Evolutionary conservation across 306 rosid genomes (phyloP).

Genomic region (Lathyrus aphaca): DNA sequence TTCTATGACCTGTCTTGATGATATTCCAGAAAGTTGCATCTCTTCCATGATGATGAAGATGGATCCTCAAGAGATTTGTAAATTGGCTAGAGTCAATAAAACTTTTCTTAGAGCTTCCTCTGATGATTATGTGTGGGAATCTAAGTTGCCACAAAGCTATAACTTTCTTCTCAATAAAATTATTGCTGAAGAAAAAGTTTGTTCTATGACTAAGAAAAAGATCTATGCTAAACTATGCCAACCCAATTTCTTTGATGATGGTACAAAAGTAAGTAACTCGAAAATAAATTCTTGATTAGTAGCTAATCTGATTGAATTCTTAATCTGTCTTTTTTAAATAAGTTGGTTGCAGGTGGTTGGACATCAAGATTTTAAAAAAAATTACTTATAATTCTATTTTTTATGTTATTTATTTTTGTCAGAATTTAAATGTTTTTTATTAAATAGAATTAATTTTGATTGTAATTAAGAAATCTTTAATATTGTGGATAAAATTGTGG

Average conservation of each 20-base stretch:
- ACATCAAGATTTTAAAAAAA: no score
- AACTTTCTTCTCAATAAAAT: conserved; percentile 49
- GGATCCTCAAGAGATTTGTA: conserved; percentile 78
- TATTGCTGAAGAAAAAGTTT: conserved; percentile 27
- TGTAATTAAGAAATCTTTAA: not conserved
- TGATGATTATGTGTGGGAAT: conserved; percentile 74
- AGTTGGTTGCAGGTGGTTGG: no score
- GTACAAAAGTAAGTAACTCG: conserved; percentile 62
- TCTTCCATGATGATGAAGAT: conserved; percentile 55
- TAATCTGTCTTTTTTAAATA: no score
- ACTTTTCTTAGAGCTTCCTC: conserved; percentile 68
- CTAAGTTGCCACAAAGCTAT: conserved; percentile 65
- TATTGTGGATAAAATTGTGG: not conserved
- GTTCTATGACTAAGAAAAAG: conserved; percentile 51
- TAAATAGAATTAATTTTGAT: no score
- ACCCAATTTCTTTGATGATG: conserved; percentile 61
- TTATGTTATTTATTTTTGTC: no score
- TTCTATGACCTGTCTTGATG: conserved; percentile 51
- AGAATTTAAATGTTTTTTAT: no score
- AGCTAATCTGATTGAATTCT: no score
- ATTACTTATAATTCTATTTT: no score
- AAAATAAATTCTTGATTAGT: conserved; percentile 4
- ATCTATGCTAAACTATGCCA: conserved; percentile 60
- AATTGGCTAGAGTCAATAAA: conserved; percentile 56
- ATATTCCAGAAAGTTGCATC: conserved; percentile 73